phyloP scores from a whole-genome alignment of 345 rosid species.

The Pugionium cornutum region DNA sequence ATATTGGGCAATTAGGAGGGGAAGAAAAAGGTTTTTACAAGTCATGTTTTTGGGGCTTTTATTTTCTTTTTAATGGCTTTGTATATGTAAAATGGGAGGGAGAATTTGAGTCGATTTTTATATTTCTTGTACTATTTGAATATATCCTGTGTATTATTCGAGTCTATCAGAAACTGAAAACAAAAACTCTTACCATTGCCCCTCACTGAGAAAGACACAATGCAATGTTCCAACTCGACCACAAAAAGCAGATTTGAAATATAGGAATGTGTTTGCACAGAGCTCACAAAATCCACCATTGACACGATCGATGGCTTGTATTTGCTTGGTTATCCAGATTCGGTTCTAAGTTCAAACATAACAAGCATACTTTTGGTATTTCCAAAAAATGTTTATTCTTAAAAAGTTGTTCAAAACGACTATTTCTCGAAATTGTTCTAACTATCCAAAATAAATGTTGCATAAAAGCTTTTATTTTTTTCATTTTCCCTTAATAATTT shows the following conservation, averaged over 20 bases:
- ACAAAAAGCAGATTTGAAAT: background rate
- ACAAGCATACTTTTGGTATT: too few relatives aligned
- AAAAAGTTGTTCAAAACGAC: too few relatives aligned
- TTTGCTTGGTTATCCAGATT: constrained; percentile 55
- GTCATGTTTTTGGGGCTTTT: constrained; percentile 24
- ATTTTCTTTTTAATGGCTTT: constrained; percentile 3
- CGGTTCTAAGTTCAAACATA: too few relatives aligned
- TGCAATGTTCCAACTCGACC: background rate
- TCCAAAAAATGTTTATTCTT: too few relatives aligned
- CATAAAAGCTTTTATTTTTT: too few relatives aligned
- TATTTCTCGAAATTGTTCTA: too few relatives aligned
- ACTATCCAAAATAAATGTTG: too few relatives aligned
- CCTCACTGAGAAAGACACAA: background rate
- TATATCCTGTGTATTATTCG: constrained; percentile 24
- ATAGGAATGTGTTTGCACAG: constrained; percentile 38
- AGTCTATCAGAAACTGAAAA: constrained; percentile 4
- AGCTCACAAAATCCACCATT: constrained; percentile 73
- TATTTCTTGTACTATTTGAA: constrained; percentile 15
- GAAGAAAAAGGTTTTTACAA: background rate
- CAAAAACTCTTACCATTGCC: background rate
- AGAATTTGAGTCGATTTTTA: constrained; percentile 30
- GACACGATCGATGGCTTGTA: constrained; percentile 65
- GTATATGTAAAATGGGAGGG: constrained; percentile 41
- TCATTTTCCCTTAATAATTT: too few relatives aligned
- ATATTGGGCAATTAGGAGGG: constrained; percentile 11